phyloP scores from a whole-genome alignment of 768 basidiomycete genomes.

The Porphyrellus cyaneotinctus region DNA sequence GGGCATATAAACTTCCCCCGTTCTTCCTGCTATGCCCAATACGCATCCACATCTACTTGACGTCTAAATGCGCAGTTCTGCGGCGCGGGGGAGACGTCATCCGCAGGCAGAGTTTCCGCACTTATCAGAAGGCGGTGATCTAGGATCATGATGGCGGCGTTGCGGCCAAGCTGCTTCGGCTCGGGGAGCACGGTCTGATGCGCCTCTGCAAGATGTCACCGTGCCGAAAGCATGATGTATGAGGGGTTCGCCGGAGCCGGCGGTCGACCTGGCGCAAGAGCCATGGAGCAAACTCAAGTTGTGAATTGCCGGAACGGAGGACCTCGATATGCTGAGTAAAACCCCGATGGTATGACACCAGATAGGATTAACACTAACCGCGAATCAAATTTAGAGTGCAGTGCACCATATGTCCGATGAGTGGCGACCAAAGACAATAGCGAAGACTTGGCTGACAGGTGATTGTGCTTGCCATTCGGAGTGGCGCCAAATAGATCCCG shows the following conservation, averaged over 20 bases:
- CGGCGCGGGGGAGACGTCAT: constrained; percentile 1
- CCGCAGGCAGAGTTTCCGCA: constrained; percentile 6
- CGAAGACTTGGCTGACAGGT: constrained; percentile 13
- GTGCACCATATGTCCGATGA: constrained; percentile 9
- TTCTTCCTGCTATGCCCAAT: constrained; percentile 35
- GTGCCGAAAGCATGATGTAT: constrained; percentile 2
- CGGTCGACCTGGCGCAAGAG: background rate
- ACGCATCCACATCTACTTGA: constrained; percentile 32
- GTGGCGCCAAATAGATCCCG: background rate
- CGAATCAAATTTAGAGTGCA: background rate
- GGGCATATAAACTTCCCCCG: background rate
- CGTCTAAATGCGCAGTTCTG: constrained; percentile 27
- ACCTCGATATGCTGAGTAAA: constrained; percentile 13
- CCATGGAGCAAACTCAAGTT: background rate
- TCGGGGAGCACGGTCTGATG: constrained; percentile 28
- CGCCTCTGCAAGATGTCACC: constrained; percentile 27
- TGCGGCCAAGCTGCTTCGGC: constrained; percentile 30
- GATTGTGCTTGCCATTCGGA: constrained; percentile 12
- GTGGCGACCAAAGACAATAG: constrained; percentile 16
- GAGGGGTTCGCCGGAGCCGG: background rate
- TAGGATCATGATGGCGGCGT: constrained; percentile 42
- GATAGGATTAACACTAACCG: constrained; percentile 9
- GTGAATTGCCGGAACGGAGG: background rate
- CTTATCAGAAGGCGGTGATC: constrained; percentile 26
- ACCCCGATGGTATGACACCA: background rate